These are phyloP conservation scores for Nemophila menziesii DNA, from an alignment of 257 asterid genomes.

Conservation along the genomic window DNA sequence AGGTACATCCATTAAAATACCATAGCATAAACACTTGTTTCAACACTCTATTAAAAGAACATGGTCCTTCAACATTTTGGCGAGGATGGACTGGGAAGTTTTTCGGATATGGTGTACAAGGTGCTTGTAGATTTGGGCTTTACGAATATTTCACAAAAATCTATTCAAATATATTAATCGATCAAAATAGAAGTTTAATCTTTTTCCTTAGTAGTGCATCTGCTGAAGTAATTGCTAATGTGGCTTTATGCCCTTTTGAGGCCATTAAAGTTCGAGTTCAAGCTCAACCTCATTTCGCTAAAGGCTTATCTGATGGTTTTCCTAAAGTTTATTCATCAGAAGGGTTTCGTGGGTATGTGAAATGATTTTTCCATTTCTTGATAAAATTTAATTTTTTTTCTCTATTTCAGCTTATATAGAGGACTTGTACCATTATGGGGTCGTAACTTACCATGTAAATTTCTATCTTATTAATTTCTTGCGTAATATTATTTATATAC, in stretches of 20 bases:
- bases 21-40: conserved; percentile 25
- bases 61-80: conserved; percentile 38
- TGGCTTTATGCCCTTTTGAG: conserved; percentile 37
- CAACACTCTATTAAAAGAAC: conserved; percentile 24
- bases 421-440: conserved; percentile 40
- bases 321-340: conserved; percentile 28
- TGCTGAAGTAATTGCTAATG: conserved; percentile 33
- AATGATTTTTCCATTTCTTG: conserved; percentile 3
- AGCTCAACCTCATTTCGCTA: conserved; percentile 32
- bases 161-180: conserved; percentile 20
- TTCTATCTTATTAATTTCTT: conserved; percentile 2
- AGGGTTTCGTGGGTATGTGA: conserved; percentile 33
- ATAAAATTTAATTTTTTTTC: conserved; percentile 3
- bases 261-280: conserved; percentile 38
- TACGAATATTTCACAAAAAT: conserved; percentile 34
- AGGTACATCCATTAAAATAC: conserved; percentile 34
- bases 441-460: conserved; percentile 34
- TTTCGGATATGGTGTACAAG: conserved; percentile 38
- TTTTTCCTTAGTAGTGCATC: conserved; percentile 32
- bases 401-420: conserved; percentile 28
- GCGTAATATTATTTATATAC: no score
- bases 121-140: conserved; percentile 42
- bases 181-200: conserved; percentile 28
- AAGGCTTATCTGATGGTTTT: conserved; percentile 35
- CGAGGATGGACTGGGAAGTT: conserved; percentile 43